phyloP scores from a whole-genome alignment of 176 grass and related monocot species.

The maize (Zea mays) region Zm-B73-REFERENCE-NAM-5.0 NC_050100.1:18092001-18092500 shows the following conservation, averaged over 20 bases:
- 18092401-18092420: neutral
- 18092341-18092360: neutral
- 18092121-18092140: constrained; percentile 3
- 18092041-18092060: neutral
- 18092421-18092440: constrained; percentile 3
- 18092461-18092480: neutral
- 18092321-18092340: neutral
- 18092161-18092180: neutral
- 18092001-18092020: neutral
- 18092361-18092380: constrained; percentile 42
- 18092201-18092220: neutral
- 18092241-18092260: too few species aligned
- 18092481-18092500: neutral
- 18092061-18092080: neutral
- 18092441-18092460: neutral
- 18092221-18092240: too few species aligned
- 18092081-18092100: neutral
- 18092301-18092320: constrained; percentile 11
- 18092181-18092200: neutral
- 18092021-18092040: neutral
- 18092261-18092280: neutral
- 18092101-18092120: neutral
- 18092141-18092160: neutral
- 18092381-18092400: constrained; percentile 33
- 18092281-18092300: neutral